Evolutionary conservation across 257 asterid species (phyloP).

Genomic region (Salvia miltiorrhiza): DNA sequence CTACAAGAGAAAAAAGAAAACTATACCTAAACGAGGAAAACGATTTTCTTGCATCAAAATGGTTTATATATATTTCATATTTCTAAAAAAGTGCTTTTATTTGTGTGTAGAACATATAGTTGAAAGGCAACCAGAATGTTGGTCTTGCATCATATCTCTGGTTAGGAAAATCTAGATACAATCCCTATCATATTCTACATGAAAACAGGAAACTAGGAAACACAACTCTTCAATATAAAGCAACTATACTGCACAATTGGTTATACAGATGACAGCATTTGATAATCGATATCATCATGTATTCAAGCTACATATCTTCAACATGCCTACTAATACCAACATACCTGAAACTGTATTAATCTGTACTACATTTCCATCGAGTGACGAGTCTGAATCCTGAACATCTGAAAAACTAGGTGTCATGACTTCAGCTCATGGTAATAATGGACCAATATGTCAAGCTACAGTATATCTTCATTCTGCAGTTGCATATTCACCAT

Average conservation of each 20-base stretch:
- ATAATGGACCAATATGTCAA: neutral
- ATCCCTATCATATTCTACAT: neutral
- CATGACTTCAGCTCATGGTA: neutral
- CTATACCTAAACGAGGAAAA: neutral
- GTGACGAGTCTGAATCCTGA: neutral
- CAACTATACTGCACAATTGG: neutral
- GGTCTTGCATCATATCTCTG: neutral
- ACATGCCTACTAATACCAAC: conserved; percentile 24
- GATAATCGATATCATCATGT: neutral
- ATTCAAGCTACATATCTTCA: conserved; percentile 10
- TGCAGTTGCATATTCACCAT: conserved; percentile 54
- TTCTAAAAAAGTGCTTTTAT: neutral
- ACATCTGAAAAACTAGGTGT: neutral
- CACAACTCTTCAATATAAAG: neutral
- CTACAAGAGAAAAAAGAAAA: neutral
- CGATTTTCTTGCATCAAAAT: neutral
- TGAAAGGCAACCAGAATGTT: no score
- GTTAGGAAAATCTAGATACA: neutral
- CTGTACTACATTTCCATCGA: no score
- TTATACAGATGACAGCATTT: conserved; percentile 7
- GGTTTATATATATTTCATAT: neutral
- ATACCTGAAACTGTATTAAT: conserved; percentile 12
- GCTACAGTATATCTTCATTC: conserved; percentile 36
- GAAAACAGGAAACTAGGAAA: neutral
- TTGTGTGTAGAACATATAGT: neutral